Base-by-base conservation (phyloP, 2,329 filamentous ascomycete species). In the Alternaria ethzedia region DNA sequence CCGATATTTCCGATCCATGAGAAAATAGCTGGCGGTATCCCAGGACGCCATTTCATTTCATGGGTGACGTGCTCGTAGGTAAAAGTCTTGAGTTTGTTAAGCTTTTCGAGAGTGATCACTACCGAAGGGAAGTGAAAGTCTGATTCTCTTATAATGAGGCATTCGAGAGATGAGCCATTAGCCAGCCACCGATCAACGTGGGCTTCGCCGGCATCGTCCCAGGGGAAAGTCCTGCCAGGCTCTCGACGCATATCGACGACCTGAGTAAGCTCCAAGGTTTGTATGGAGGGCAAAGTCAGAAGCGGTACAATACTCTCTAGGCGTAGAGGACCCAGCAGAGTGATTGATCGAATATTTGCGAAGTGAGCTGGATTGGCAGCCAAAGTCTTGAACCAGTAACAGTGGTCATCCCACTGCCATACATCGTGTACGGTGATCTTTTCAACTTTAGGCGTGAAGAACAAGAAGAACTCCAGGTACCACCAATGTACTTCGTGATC, bases 381-480 rank as follows among this genome's bases (percentile, higher is more conserved):
- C 15, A 59, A 6, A 12, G 15, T 57, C 7, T 49, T 30, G 23
- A 63, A 67, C 65, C 65, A 67, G 45, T 61, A 65, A 10, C 9
- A 45, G n/a, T 60, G 51, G 8, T 62, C 47, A 15, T 67, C 50
- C 65, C 65, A 67, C 7, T 51, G 43, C 62, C 59, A 65, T 17
- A 43, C 28, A 17, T 65, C 59, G 28, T 41, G 21, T 13, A 67
- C 41, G 6, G 41, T 5, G 9, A 67, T 28, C 3, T 20, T 45
- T 23, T 59, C 44, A 13, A 65, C 57, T 5, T 52, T 61, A 13
- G 63, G 65, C 12, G 57, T 36, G 23, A 61, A 66, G 9, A 63
- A 32, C 8, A 68, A 21, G 15, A 66, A 68, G 46, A 61, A 61
- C 15, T 68, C 65, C 20, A 68, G 60, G 51, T 63, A 68, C 63